Base-by-base conservation (phyloP, 1,284 basidiomycete species). In the Irpex lacteus region DNA sequence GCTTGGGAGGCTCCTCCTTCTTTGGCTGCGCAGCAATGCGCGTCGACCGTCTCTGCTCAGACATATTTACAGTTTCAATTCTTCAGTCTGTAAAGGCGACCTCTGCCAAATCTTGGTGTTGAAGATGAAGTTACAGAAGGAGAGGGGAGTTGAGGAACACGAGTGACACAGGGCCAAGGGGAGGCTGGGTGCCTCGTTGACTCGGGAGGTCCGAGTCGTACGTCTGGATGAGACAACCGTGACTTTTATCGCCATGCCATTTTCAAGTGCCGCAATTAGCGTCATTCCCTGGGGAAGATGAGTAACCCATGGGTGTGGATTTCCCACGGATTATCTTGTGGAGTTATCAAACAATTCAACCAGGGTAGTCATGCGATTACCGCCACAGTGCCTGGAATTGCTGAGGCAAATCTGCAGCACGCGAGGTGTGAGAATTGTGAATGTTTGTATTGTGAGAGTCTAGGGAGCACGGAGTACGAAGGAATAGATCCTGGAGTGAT, bases 21-120 rank as follows among this genome's bases (percentile, higher is more conserved):
- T 74, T 73, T 8, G 74, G 74, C 66, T 74, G 74, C 9, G 73
- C 67, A 50, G 74, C 73, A 53, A 73, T 70, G n/a, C 74, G 68
- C 19, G 74, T 65, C 15, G 73, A 74, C 57, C 72, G 62, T 61
- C 73, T 68, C n/a, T 44, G 40, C 40, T 56, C 63, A n/a, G 62
- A 15, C 66, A 67, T 63, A 2, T 38, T 19, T n/a, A 38, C 26
- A n/a, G 26, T 26, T 26, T 26, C 26, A 26, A 26, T 4, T 2
- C 3, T 26, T 26, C 26, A 26, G 26, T 26, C 21, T 26, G 21
- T 26, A 26, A 26, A 26, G 26, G 26, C 26, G 26, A 26, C 26
- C 26, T 3, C 26, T 4, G 26, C 3, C 26, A 26, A 26, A 26
- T 26, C 3, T 26, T 26, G 26, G 26, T 26, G 26, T 26, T 26